Evolutionary conservation across 2,329 filamentous ascomycete species (phyloP), one percentile per base, ranked within the genome.

Genomic region (Fusarium sp.): DNA sequence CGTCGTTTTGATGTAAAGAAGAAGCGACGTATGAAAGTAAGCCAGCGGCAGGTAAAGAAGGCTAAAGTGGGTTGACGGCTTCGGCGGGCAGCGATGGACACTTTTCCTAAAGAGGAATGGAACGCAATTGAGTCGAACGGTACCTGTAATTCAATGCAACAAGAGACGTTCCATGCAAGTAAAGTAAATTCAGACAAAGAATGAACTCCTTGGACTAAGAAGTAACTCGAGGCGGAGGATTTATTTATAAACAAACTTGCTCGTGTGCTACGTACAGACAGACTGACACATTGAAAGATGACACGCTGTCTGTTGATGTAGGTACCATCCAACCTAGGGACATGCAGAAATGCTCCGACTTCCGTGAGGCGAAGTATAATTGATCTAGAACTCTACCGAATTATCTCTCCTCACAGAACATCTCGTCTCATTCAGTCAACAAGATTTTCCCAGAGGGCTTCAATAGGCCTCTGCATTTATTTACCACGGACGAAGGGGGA

Each of bases 281-380:
- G 48, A 35, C 38, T 26, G 48, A 31, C 35, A 28, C 45, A 51
- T 16, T 22, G 6, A 42, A 78, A 78, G 73, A 78, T 74, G 76
- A 68, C 76, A 78, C 76, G 76, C 75, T 78, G 75, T 66, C 75
- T 69, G 24, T 64, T 70, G 66, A 57, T 70, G 55, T 39, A 47
- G n/a, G 16, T 61, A 59, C 56, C 45, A 50, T 20, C 24, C n/a
- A 51, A 22, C 24, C n/a, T 30, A n/a, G n/a, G n/a, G n/a, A n/a
- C 22, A 33, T 30, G 26, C 39, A 24, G 30, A 42, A 61, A 62
- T 42, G 39, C 65, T 36, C 68, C 65, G 68, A 60, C 38, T 70
- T 70, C 65, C 65, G 67, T 31, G 62, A 68, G 71, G 71, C 71
- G 71, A 74, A 74, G 70, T 33, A 59, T 51, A 45, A 62, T 16